These are phyloP conservation scores for Eimeria maxima DNA, from an alignment of 169 alveolate genomes.

Conservation along the genomic window DNA sequence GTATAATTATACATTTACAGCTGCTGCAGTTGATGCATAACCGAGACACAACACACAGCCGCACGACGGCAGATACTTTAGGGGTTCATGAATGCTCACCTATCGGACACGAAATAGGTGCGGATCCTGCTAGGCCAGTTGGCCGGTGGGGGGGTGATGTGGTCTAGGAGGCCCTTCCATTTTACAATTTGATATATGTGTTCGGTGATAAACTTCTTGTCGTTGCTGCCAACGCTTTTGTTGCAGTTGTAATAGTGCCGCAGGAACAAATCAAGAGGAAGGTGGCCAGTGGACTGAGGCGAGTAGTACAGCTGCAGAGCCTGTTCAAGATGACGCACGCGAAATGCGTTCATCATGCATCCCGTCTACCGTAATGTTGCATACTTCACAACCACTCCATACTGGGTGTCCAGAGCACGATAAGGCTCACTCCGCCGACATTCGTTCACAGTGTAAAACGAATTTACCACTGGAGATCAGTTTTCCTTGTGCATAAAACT, in stretches of 20 bases:
- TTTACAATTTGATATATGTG: constrained; percentile 88
- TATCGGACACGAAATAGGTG: constrained; percentile 87
- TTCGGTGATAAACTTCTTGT: constrained; percentile 88
- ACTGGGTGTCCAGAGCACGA: too few species aligned
- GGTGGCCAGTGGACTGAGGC: constrained; percentile 63
- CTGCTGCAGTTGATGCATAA: neutral
- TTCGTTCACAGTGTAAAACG: neutral
- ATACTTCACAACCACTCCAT: too few species aligned
- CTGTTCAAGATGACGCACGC: constrained; percentile 90
- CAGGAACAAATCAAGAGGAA: constrained; percentile 82
- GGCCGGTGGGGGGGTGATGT: constrained; percentile 88
- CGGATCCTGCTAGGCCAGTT: constrained; percentile 88
- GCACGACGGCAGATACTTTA: too few species aligned
- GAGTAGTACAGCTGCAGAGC: constrained; percentile 86
- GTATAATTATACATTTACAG: neutral
- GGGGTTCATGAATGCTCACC: constrained; percentile 20
- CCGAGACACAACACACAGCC: too few species aligned
- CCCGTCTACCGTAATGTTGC: neutral
- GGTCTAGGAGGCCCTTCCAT: constrained; percentile 90
- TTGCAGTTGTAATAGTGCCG: constrained; percentile 80
- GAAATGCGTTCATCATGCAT: constrained; percentile 86
- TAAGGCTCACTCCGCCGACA: too few species aligned
- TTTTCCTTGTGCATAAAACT: too few species aligned
- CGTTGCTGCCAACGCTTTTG: constrained; percentile 69
- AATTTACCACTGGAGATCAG: too few species aligned